Percentiles rank a stretch among this genome's conserved stretches.
These are phyloP conservation scores for Naganishia friedmannii DNA, from an alignment of 768 basidiomycete species.

Conservation along the genomic window DNA sequence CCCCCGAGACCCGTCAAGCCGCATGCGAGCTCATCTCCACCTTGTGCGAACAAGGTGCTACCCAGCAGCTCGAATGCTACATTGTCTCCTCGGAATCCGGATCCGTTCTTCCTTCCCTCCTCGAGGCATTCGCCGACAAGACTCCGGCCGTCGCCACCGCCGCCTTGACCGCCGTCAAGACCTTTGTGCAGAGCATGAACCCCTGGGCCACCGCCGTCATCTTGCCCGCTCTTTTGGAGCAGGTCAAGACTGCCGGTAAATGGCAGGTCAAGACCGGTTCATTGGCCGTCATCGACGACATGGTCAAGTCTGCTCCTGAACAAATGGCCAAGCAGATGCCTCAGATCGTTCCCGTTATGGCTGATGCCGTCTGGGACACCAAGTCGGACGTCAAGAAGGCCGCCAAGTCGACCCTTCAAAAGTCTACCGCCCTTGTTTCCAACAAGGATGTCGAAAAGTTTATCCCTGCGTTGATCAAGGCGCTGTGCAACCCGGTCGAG, in stretches of 20 bases:
- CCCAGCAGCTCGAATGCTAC: constrained; percentile 79
- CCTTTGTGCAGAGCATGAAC: constrained; percentile 73
- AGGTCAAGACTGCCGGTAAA: constrained; percentile 93
- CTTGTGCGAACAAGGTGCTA: constrained; percentile 66
- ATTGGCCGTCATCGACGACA: constrained; percentile 75
- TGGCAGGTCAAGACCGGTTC: constrained; percentile 95
- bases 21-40: constrained; percentile 69
- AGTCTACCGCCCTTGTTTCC: constrained; percentile 87
- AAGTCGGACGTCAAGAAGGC: constrained; percentile 99
- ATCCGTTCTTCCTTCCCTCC: constrained; percentile 77
- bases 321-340: constrained; percentile 88
- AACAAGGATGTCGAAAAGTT: constrained; percentile 86
- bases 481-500: constrained; percentile 97
- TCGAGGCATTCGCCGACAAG: constrained; percentile 94
- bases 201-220: constrained; percentile 80
- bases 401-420: constrained; percentile 87
- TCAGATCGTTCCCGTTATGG: constrained; percentile 87
- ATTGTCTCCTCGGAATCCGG: constrained; percentile 67
- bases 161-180: constrained; percentile 76
- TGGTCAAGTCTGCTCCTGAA: constrained; percentile 73
- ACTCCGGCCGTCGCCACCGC: constrained; percentile 79
- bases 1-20: constrained; percentile 82
- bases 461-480: constrained; percentile 96
- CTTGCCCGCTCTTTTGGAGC: constrained; percentile 81
- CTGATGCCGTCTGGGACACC: constrained; percentile 97